These are phyloP conservation scores for Zygosaccharomyces bailii DNA, from an alignment of 805 yeast species.

Conservation along the genomic window DNA sequence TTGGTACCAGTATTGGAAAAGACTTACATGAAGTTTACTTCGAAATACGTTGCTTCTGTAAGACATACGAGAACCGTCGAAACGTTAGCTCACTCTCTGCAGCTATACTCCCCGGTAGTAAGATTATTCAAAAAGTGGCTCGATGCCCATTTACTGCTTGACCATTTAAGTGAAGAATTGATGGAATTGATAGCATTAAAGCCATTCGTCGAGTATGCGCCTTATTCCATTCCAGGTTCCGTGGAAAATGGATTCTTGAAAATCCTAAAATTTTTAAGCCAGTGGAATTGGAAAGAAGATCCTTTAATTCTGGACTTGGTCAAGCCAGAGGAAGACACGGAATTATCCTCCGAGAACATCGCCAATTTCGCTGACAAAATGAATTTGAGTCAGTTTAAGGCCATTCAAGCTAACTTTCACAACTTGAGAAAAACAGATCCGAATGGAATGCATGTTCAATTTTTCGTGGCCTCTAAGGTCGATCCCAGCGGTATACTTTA, in stretches of 20 bases:
- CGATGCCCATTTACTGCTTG: constrained; percentile 69
- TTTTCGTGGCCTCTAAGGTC: constrained; percentile 75
- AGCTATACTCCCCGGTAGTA: constrained; percentile 72
- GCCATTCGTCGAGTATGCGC: constrained; percentile 82
- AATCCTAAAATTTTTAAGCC: constrained; percentile 61
- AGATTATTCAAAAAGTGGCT: constrained; percentile 88
- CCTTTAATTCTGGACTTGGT: constrained; percentile 77
- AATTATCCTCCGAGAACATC: constrained; percentile 35
- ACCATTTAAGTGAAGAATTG: constrained; percentile 73
- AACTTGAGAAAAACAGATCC: constrained; percentile 76
- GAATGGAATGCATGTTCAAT: constrained; percentile 69
- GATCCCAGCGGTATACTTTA: constrained; percentile 87
- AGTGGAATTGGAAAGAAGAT: constrained; percentile 94
- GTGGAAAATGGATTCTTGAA: constrained; percentile 79
- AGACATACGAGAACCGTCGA: constrained; percentile 80
- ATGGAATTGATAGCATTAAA: constrained; percentile 78
- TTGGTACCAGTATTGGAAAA: constrained; percentile 56
- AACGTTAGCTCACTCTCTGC: constrained; percentile 66
- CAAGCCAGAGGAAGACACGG: constrained; percentile 43
- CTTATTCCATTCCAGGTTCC: constrained; percentile 78
- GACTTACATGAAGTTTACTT: constrained; percentile 58
- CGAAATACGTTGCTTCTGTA: constrained; percentile 60
- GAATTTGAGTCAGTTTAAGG: constrained; percentile 57
- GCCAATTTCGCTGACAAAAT: constrained; percentile 55
- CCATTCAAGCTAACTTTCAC: constrained; percentile 61